Percentiles rank a stretch among this genome's conserved stretches.
Evolutionary conservation across 2,329 filamentous ascomycete species (phyloP).

Genomic region (Clarireedia paspali): DNA sequence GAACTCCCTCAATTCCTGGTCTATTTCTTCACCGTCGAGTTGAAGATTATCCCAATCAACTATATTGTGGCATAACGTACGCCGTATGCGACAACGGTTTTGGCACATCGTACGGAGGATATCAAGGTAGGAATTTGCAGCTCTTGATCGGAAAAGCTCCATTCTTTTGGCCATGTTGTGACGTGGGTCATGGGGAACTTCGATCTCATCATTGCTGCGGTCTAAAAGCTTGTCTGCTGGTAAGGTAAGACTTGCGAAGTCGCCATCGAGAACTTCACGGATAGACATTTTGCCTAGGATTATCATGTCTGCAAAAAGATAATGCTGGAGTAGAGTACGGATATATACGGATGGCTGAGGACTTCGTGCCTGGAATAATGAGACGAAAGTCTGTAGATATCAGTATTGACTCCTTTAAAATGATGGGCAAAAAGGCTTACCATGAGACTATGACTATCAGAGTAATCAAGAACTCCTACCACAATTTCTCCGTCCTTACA

Average conservation of each 20-base stretch:
- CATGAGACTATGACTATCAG: conserved; percentile 60
- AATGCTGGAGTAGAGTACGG: conserved; percentile 67
- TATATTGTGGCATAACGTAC: conserved; percentile 79
- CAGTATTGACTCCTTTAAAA: background rate
- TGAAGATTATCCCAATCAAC: conserved; percentile 80
- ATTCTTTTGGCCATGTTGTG: conserved; percentile 67
- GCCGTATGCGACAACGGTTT: conserved; percentile 82
- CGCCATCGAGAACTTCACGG: conserved; percentile 69
- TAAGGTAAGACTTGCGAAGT: conserved; percentile 70
- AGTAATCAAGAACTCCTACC: conserved; percentile 58
- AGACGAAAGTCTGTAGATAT: conserved; percentile 57
- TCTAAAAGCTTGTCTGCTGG: conserved; percentile 66
- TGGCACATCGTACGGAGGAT: conserved; percentile 79
- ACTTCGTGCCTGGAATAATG: conserved; percentile 67
- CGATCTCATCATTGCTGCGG: conserved; percentile 66
- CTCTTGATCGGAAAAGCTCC: conserved; percentile 56
- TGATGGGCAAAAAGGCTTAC: conserved; percentile 37
- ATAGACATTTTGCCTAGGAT: conserved; percentile 62
- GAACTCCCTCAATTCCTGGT: conserved; percentile 55
- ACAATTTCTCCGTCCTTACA: conserved; percentile 66
- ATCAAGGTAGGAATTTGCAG: conserved; percentile 69
- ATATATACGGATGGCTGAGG: conserved; percentile 81
- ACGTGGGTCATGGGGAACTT: conserved; percentile 64
- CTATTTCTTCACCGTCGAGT: conserved; percentile 70
- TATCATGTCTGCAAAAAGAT: conserved; percentile 66